These are phyloP conservation scores for Gaillardinia entomophila DNA, from an alignment of 805 yeast genomes.

Conservation along the genomic window DNA sequence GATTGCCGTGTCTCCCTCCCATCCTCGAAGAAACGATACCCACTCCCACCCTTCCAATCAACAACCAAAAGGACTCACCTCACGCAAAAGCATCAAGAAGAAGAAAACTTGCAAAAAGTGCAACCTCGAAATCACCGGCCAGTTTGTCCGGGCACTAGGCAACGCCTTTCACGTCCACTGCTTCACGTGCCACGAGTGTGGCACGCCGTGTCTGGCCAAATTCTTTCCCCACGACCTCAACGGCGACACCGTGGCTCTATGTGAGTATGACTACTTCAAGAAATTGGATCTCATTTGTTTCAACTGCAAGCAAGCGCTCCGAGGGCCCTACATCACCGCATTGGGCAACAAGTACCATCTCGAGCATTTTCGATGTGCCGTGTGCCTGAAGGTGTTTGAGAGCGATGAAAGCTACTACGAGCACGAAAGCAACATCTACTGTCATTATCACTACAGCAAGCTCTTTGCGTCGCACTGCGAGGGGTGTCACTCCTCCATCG, in stretches of 20 bases:
- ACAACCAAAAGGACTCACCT: not conserved
- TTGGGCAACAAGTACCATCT: conserved; percentile 88
- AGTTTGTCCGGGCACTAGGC: conserved; percentile 79
- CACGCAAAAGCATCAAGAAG: conserved; percentile 5
- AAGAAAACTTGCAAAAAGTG: conserved; percentile 32
- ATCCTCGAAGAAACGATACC: not conserved
- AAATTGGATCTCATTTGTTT: conserved; percentile 81
- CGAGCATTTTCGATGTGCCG: conserved; percentile 89
- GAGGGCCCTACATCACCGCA: conserved; percentile 94
- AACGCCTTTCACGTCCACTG: conserved; percentile 81
- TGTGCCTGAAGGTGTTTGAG: conserved; percentile 82
- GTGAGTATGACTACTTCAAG: conserved; percentile 90
- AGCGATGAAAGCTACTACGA: conserved; percentile 90
- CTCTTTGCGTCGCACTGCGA: conserved; percentile 83
- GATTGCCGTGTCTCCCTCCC: no score
- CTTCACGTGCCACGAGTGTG: conserved; percentile 83
- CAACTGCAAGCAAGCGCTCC: conserved; percentile 75
- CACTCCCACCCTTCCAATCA: not conserved
- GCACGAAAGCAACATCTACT: conserved; percentile 73
- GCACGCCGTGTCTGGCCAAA: conserved; percentile 71
- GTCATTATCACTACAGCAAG: conserved; percentile 90
- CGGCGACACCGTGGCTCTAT: conserved; percentile 46
- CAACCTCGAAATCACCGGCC: conserved; percentile 44
- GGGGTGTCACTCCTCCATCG: conserved; percentile 87
- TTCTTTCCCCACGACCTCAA: conserved; percentile 73